Evolutionary conservation across 768 basidiomycete species (phyloP).

Genomic region (Tremella yokohamensis): DNA sequence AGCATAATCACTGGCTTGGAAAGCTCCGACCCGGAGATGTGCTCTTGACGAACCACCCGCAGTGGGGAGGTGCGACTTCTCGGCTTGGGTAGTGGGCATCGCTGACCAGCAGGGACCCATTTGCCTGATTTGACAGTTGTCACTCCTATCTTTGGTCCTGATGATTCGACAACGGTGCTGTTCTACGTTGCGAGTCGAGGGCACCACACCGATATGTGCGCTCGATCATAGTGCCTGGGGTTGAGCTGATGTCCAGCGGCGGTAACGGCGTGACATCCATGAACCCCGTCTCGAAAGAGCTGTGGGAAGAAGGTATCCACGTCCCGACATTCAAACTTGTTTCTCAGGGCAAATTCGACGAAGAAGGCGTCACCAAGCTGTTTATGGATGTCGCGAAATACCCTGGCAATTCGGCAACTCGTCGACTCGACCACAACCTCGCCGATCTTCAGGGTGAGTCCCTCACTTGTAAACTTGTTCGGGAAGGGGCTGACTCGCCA

Average conservation of each 20-base stretch:
- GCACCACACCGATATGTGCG: slow-evolving; percentile 13
- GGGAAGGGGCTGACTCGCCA: slow-evolving; percentile 30
- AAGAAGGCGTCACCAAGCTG: slow-evolving; percentile 69
- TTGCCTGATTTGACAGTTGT: slow-evolving; percentile 36
- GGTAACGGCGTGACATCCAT: slow-evolving; percentile 57
- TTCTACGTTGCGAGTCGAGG: slow-evolving; percentile 24
- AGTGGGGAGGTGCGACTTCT: not conserved
- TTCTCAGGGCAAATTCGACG: slow-evolving; percentile 70
- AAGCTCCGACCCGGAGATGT: slow-evolving; percentile 30
- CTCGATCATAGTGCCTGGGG: no score
- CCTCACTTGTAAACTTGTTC: no score
- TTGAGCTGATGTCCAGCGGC: no score
- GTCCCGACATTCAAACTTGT: slow-evolving; percentile 90
- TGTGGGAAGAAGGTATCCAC: slow-evolving; percentile 89
- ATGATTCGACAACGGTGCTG: slow-evolving; percentile 14
- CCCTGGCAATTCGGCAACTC: slow-evolving; percentile 12
- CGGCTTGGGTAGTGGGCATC: no score
- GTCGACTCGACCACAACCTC: slow-evolving; percentile 56
- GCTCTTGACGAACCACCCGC: slow-evolving; percentile 31
- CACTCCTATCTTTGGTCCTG: slow-evolving; percentile 31
- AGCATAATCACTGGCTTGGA: slow-evolving; percentile 20
- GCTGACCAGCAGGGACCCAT: slow-evolving; percentile 17
- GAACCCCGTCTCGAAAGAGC: slow-evolving; percentile 87
- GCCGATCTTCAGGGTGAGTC: slow-evolving; percentile 56
- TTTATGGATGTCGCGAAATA: slow-evolving; percentile 54